Evolutionary conservation across 441 rosid species (phyloP).

Genomic region (Syzygium malaccense): DNA sequence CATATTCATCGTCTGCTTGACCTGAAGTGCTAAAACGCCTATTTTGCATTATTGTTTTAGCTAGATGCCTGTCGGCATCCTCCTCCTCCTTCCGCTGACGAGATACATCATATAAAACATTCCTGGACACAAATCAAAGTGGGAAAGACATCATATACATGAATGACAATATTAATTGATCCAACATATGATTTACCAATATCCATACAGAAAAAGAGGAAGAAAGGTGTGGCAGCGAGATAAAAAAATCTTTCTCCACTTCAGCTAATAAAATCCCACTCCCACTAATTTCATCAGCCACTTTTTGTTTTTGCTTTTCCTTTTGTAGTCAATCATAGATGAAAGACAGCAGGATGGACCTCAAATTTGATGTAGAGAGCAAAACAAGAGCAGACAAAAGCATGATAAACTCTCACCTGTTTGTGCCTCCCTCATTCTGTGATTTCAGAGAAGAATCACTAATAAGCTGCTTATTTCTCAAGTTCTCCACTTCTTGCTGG

Average conservation of each 20-base stretch:
- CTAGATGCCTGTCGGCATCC: constrained; percentile 71
- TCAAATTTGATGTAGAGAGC: background rate
- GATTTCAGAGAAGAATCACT: constrained; percentile 27
- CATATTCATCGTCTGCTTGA: constrained; percentile 85
- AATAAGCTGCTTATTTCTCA: constrained; percentile 38
- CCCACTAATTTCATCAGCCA: background rate
- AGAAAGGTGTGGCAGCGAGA: background rate
- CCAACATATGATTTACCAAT: background rate
- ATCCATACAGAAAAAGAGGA: background rate
- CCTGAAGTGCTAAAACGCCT: constrained; percentile 58
- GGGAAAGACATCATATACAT: background rate
- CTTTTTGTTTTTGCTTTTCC: background rate
- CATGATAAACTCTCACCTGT: constrained; percentile 31
- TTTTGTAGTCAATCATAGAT: background rate
- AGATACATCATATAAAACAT: constrained; percentile 13
- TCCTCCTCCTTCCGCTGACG: constrained; percentile 42
- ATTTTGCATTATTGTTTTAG: constrained; percentile 58
- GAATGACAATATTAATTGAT: background rate
- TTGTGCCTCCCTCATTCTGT: constrained; percentile 15
- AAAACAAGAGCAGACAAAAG: background rate
- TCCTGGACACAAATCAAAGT: constrained; percentile 30
- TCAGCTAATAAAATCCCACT: background rate
- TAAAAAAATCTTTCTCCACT: background rate
- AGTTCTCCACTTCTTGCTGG: constrained; percentile 64
- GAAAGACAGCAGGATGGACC: background rate